phyloP scores from a whole-genome alignment of 2,329 filamentous ascomycete genomes.

The Fusarium tanahbumbuense region DNA sequence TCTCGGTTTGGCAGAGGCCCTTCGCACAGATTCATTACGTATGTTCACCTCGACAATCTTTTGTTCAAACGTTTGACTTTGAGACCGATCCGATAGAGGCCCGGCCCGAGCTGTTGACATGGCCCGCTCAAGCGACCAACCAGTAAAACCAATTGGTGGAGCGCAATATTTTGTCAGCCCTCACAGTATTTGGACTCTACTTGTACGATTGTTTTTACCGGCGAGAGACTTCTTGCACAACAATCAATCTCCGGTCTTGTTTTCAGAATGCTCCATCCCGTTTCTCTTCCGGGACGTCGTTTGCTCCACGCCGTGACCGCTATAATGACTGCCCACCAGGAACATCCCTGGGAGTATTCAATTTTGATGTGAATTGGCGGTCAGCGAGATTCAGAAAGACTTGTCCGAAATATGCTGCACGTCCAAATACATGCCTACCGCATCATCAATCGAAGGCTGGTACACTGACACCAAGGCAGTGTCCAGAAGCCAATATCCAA shows the following conservation, averaged over 20 bases:
- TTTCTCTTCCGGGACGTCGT: conserved; percentile 22
- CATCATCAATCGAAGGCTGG: conserved; percentile 6
- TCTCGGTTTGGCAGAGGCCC: conserved; percentile 28
- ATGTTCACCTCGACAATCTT: conserved; percentile 11
- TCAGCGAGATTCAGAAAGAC: conserved; percentile 49
- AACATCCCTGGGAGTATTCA: conserved; percentile 37
- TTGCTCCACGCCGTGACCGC: conserved; percentile 41
- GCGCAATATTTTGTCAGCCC: background rate
- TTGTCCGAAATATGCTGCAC: conserved; percentile 28
- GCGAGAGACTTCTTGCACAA: conserved; percentile 15
- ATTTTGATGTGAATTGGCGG: conserved; percentile 59
- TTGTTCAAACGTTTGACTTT: conserved; percentile 15
- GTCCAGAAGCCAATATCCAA: conserved; percentile 8
- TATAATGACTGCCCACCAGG: conserved; percentile 35
- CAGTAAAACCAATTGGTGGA: conserved; percentile 11
- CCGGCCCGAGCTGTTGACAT: conserved; percentile 42
- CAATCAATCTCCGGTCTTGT: conserved; percentile 9
- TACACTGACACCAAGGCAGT: conserved; percentile 21
- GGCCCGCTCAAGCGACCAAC: conserved; percentile 18
- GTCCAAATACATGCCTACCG: conserved; percentile 26
- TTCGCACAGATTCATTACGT: conserved; percentile 12
- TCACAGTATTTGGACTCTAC: conserved; percentile 7
- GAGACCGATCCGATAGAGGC: conserved; percentile 39
- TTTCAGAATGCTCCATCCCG: conserved; percentile 27
- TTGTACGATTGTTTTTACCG: background rate